These are phyloP conservation scores for Xylaria cubensis DNA, from an alignment of 495 filamentous ascomycete species.

Conservation along the genomic window DNA sequence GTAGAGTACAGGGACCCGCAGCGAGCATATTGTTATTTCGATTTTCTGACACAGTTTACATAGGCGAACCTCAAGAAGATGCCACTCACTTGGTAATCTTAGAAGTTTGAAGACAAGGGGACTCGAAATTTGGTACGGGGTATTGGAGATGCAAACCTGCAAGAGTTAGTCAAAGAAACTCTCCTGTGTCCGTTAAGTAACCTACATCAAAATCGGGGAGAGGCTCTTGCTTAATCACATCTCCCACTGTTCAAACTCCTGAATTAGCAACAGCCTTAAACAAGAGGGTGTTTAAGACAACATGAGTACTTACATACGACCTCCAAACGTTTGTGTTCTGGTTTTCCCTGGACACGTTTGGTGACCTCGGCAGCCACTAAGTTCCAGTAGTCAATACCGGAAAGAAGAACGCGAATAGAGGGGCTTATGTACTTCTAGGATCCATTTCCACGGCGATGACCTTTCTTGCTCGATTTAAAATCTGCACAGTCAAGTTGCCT, in stretches of 20 bases:
- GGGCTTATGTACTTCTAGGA: conserved; percentile 64
- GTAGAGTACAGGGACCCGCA: neutral
- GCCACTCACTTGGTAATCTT: conserved; percentile 59
- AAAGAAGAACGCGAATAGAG: neutral
- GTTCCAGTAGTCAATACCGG: neutral
- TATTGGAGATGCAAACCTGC: conserved; percentile 85
- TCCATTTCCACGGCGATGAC: conserved; percentile 90
- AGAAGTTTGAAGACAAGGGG: conserved; percentile 94
- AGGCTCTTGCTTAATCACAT: conserved; percentile 77
- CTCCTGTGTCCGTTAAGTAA: neutral
- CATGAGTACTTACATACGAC: conserved; percentile 22
- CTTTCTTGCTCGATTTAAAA: conserved; percentile 84
- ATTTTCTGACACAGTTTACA: neutral
- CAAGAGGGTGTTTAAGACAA: neutral
- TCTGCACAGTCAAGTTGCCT: conserved; percentile 87
- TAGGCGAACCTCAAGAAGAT: neutral
- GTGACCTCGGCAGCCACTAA: conserved; percentile 89
- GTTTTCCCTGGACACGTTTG: conserved; percentile 88
- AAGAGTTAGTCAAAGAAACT: neutral
- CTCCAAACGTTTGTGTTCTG: conserved; percentile 64
- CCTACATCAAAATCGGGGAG: conserved; percentile 44
- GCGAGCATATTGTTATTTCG: neutral
- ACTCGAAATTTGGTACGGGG: conserved; percentile 86
- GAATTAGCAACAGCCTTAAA: neutral
- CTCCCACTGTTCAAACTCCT: conserved; percentile 60